phyloP scores from a whole-genome alignment of 768 basidiomycete species.

The Hygrocybe punicea region DNA sequence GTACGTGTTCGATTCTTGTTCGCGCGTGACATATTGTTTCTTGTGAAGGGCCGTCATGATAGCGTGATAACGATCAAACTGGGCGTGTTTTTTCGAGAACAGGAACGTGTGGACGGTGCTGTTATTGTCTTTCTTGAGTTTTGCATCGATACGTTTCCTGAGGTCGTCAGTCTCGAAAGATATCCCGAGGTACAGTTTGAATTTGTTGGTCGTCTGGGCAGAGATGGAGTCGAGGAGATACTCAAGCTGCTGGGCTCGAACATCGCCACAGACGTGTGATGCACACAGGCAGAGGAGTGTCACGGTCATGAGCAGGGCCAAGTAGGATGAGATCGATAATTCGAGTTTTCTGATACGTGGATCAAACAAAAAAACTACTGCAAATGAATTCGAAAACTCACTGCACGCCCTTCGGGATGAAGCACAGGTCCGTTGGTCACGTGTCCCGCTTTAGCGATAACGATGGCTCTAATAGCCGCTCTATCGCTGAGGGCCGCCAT shows the following conservation, averaged over 20 bases:
- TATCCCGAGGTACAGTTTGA: conserved; percentile 1
- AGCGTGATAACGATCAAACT: conserved; percentile 1
- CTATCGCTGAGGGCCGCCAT: too few relatives aligned
- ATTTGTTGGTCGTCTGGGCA: not conserved
- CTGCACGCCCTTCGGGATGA: too few relatives aligned
- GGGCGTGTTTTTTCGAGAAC: not conserved
- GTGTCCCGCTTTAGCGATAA: too few relatives aligned
- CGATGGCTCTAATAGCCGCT: too few relatives aligned
- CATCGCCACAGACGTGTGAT: not conserved
- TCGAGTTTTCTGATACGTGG: not conserved
- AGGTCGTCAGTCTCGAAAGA: not conserved
- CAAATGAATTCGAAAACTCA: too few relatives aligned
- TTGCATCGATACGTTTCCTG: not conserved
- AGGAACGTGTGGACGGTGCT: not conserved
- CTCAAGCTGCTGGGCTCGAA: not conserved
- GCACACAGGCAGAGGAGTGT: conserved; percentile 3
- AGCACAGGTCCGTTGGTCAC: too few relatives aligned
- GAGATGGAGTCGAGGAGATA: not conserved
- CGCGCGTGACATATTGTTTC: not conserved
- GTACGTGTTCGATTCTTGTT: conserved; percentile 1
- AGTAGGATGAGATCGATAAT: not conserved
- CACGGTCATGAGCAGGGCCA: not conserved
- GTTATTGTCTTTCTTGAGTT: not conserved
- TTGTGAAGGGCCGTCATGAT: not conserved
- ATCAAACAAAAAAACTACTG: not conserved